Evolutionary conservation across 148 eudicot genomes (phyloP).

Genomic region (Talinum fruticosum): DNA sequence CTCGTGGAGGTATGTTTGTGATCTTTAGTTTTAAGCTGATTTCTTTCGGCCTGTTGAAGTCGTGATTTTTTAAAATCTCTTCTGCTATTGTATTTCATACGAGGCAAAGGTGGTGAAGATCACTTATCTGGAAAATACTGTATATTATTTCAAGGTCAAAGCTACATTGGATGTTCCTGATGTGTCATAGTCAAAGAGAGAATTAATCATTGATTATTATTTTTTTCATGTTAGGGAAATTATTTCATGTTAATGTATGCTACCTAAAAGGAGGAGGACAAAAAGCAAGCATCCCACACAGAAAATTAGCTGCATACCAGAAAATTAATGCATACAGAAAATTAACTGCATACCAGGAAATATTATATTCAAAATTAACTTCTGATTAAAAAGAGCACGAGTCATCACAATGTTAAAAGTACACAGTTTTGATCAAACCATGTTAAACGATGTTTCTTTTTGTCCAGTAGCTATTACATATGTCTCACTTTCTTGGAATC

Average conservation of each 20-base stretch:
- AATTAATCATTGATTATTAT: background rate
- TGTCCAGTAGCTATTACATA: background rate
- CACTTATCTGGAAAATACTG: background rate
- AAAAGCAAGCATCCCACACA: background rate
- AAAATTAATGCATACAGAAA: too few species aligned
- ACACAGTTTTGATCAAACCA: background rate
- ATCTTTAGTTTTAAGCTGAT: constrained; percentile 16
- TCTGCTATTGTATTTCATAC: background rate
- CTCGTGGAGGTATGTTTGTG: constrained; percentile 68
- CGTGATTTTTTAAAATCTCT: background rate
- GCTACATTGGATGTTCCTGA: background rate
- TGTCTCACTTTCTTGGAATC: constrained; percentile 4
- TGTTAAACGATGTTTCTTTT: constrained; percentile 1
- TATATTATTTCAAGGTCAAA: background rate
- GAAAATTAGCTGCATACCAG: background rate
- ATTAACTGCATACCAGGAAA: background rate
- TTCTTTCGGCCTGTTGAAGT: background rate
- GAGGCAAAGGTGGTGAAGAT: background rate
- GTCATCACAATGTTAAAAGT: background rate
- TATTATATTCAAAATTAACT: background rate
- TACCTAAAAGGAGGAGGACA: background rate
- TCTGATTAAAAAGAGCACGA: background rate
- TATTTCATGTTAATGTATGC: background rate
- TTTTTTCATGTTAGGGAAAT: background rate
- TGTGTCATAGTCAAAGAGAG: constrained; percentile 2